Evolutionary conservation across 2,329 filamentous ascomycete genomes (phyloP), one percentile per base, ranked within the genome.

Genomic region (Fusarium odoratissimum): DNA sequence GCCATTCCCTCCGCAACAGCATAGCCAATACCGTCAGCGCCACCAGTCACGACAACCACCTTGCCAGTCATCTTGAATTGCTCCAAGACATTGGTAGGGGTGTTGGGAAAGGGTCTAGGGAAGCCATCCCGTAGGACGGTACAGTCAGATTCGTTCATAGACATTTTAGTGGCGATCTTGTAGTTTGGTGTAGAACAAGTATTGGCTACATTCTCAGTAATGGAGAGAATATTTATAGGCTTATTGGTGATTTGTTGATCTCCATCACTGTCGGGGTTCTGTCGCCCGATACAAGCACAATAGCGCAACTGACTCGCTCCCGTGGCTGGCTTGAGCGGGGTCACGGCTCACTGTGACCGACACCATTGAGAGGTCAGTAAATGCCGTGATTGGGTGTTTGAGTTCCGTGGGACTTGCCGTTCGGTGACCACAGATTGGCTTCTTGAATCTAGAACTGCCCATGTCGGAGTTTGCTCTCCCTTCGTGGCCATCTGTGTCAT

Each of bases 1-100:
- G 84, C 84, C 78, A 85, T 83, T 5, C 80, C 83, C 65, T 86
- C 82, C 0, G 83, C 79, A 3, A 85, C 83, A 0, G 85, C 82
- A 38, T 79, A 76, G 0, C 85, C 85, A 44, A 86, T 83, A 0
- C 85, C 85, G 40, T 85, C 84, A 0, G 83, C 81, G 1, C 83
- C 84, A 3, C 84, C 85, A 1, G 79, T 86, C 3, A 86, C 78
- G 13, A 83, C 80, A 0, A 82, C 81, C 57, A 83, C 80, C 62
- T 80, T 85, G 14, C 80, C 84, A 7, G 73, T 77, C 74, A 86
- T 76, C 12, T 75, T 77, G 49, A 86, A 38, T 16, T 52, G 49
- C 33, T 52, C 33, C 49, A 52, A 79, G 3, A 86, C 85, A 66
- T 85, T 86, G 33, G 51, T 49, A 2, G 75, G 72, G 12, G 69